Conservation (phyloP, 202 grass and related monocot genomes). For the Schoenoplectus triqueter region DNA sequence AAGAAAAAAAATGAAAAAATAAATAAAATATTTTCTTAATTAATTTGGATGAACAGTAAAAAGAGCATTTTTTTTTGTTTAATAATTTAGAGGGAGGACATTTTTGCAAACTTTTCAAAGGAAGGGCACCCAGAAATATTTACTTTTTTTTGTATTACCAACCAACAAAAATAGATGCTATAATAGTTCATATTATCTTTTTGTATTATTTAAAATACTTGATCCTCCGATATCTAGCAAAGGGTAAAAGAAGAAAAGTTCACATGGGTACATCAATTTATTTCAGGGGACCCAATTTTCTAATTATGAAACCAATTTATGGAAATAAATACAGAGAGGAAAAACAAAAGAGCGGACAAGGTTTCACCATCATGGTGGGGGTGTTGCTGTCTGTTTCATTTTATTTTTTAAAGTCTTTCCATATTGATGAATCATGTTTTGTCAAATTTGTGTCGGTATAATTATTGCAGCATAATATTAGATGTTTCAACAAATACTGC, state of each 20-base stretch:
- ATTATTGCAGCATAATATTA: not conserved
- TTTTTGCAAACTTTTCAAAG: too few species aligned
- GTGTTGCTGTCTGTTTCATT: not conserved
- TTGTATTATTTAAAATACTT: not conserved
- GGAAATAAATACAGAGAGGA: not conserved
- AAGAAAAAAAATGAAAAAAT: too few species aligned
- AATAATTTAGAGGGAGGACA: too few species aligned
- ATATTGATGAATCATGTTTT: conserved; percentile 13
- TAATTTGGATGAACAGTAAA: too few species aligned
- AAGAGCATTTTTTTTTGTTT: too few species aligned
- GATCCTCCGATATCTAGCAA: not conserved
- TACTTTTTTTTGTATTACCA: too few species aligned
- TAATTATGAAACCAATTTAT: not conserved
- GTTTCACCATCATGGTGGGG: conserved; percentile 17
- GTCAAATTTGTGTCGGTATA: conserved; percentile 19
- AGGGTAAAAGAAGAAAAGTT: not conserved
- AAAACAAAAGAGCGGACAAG: conserved; percentile 31
- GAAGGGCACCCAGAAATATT: too few species aligned
- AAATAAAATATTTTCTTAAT: too few species aligned
- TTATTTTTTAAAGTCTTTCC: not conserved
- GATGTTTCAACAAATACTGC: not conserved
- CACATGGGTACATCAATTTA: not conserved
- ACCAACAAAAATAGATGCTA: too few species aligned
- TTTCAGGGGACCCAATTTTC: not conserved
- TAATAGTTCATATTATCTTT: too few species aligned